phyloP scores from a whole-genome alignment of 192 early-diverging fungal species.

The Glomus cerebriforme region DNA sequence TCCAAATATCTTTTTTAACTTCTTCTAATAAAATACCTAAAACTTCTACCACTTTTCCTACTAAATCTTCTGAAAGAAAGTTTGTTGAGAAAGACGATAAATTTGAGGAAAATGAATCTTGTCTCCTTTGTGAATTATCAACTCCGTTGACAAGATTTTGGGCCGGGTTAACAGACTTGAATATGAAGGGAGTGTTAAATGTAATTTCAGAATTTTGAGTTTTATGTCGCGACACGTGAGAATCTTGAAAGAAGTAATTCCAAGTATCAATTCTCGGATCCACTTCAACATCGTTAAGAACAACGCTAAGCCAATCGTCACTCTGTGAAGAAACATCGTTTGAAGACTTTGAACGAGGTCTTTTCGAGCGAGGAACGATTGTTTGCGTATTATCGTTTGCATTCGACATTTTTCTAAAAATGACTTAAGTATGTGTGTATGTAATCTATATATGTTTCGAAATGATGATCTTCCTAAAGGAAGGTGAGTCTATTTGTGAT shows the following conservation, averaged over 20 bases:
- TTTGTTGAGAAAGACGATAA: not conserved
- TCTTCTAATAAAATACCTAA: slow-evolving; percentile 22
- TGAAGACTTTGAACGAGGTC: not conserved
- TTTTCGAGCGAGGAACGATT: not conserved
- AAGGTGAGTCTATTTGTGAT: not conserved
- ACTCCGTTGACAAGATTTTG: not conserved
- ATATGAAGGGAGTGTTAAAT: not conserved
- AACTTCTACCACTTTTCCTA: slow-evolving; percentile 18
- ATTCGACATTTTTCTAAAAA: slow-evolving; percentile 16
- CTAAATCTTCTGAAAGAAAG: slow-evolving; percentile 22
- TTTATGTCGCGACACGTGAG: not conserved
- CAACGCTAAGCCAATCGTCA: slow-evolving; percentile 5
- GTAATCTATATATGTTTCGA: not conserved
- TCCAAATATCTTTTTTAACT: slow-evolving; percentile 12
- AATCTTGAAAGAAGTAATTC: slow-evolving; percentile 3
- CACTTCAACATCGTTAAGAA: slow-evolving; percentile 26
- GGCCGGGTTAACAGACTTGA: not conserved
- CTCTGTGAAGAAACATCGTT: not conserved
- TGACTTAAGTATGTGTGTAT: not conserved
- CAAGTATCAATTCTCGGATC: slow-evolving; percentile 2
- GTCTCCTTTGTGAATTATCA: not conserved
- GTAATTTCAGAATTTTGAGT: not conserved
- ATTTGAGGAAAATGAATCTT: not conserved
- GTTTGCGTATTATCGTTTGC: not conserved
- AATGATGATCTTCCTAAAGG: slow-evolving; percentile 5